Conservation (phyloP, 169 alveolate species). For the Theileria parva region DNA sequence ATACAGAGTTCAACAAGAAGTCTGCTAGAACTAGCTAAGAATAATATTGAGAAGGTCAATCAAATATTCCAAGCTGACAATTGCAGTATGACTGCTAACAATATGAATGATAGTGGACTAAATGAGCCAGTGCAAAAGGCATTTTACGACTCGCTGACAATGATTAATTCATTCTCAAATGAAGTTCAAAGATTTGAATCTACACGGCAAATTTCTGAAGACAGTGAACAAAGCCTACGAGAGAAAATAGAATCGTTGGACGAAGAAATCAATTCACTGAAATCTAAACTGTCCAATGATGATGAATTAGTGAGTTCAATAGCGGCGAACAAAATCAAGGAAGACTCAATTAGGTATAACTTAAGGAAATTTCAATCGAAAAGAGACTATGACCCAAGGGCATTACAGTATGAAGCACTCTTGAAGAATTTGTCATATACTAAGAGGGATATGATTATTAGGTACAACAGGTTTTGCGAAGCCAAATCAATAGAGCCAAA, state of each 20-base stretch:
- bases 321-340: slow-evolving; percentile 43
- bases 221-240: slow-evolving; percentile 13
- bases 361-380: background rate
- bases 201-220: background rate
- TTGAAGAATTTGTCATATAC: background rate
- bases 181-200: background rate
- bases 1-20: slow-evolving; percentile 19
- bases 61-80: background rate
- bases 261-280: slow-evolving; percentile 28
- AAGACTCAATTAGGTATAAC: slow-evolving; percentile 24
- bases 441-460: background rate
- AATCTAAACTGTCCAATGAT: slow-evolving; percentile 28
- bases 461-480: background rate
- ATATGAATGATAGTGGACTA: background rate
- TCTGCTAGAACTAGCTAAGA: slow-evolving; percentile 2
- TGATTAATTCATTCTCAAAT: slow-evolving; percentile 27
- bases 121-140: slow-evolving; percentile 34
- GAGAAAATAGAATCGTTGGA: slow-evolving; percentile 10
- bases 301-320: slow-evolving; percentile 37
- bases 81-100: background rate
- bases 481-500: background rate
- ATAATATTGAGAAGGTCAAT: slow-evolving; percentile 27
- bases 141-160: slow-evolving; percentile 31
- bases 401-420: background rate
- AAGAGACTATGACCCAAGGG: slow-evolving; percentile 15